Evolutionary conservation across 106 monocot species (phyloP).

Genomic region (Allium sativum): DNA sequence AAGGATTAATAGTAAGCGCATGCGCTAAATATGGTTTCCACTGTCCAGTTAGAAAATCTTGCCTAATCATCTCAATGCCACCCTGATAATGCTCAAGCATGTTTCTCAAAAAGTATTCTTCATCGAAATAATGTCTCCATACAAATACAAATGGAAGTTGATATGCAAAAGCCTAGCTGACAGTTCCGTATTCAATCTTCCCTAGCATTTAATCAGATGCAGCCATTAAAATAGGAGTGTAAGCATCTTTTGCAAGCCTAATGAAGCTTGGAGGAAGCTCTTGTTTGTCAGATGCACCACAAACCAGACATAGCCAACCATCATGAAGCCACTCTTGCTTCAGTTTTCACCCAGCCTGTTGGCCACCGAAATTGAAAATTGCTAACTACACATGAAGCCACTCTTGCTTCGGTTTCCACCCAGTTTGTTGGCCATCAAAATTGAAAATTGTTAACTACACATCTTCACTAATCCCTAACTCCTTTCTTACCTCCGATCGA

Average conservation of each 20-base stretch:
- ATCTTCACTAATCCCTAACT: no score
- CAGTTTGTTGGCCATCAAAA: slow-evolving; percentile 97
- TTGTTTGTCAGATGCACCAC: slow-evolving; percentile 90
- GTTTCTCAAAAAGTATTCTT: slow-evolving; percentile 95
- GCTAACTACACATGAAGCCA: slow-evolving; percentile 80
- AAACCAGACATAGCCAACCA: slow-evolving; percentile 96
- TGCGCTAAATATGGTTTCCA: slow-evolving; percentile 87
- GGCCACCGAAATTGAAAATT: slow-evolving; percentile 97
- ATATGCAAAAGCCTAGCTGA: slow-evolving; percentile 92
- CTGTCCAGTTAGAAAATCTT: slow-evolving; percentile 86
- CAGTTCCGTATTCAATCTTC: slow-evolving; percentile 94
- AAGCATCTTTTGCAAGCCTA: slow-evolving; percentile 84
- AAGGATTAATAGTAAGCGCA: slow-evolving; percentile 79
- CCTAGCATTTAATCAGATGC: slow-evolving; percentile 99
- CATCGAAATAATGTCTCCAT: slow-evolving; percentile 96
- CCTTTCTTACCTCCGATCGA: slow-evolving; percentile 53
- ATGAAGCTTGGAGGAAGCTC: slow-evolving; percentile 85
- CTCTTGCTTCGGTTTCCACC: slow-evolving; percentile 82
- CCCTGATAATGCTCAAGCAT: slow-evolving; percentile 91
- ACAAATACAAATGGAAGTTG: slow-evolving; percentile 94
- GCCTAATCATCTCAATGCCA: slow-evolving; percentile 98
- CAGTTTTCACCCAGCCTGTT: slow-evolving; percentile 90
- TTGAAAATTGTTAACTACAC: slow-evolving; percentile 86
- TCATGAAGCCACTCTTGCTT: slow-evolving; percentile 83
- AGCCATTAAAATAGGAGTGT: slow-evolving; percentile 94